A percentile compares a stretch with the other conserved stretches of the same genome.
phyloP scores from a whole-genome alignment of 768 basidiomycete genomes.

The Rhizopogon salebrosus region DNA sequence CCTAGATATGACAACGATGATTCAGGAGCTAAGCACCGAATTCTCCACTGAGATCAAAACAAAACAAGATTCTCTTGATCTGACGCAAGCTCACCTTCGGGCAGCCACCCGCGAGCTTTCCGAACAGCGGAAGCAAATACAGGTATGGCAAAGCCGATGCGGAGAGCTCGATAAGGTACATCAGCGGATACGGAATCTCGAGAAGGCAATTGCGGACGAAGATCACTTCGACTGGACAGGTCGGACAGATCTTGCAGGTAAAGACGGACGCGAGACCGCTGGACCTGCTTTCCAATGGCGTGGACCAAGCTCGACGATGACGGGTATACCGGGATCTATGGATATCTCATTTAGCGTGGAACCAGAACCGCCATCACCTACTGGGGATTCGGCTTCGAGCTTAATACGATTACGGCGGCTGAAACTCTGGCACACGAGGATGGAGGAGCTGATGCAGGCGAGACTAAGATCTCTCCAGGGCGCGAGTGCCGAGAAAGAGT shows the following conservation, averaged over 20 bases:
- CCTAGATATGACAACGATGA: conserved; percentile 80
- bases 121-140: conserved; percentile 83
- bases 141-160: conserved; percentile 66
- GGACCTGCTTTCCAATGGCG: conserved; percentile 66
- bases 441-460: conserved; percentile 68
- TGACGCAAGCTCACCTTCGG: conserved; percentile 81
- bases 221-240: conserved; percentile 89
- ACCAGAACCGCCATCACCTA: conserved; percentile 67
- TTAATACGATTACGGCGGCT: conserved; percentile 72
- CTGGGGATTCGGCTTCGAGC: conserved; percentile 48
- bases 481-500: conserved; percentile 82
- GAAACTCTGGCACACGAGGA: conserved; percentile 77
- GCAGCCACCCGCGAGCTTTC: conserved; percentile 88
- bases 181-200: conserved; percentile 80
- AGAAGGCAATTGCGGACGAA: conserved; percentile 73
- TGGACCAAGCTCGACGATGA: conserved; percentile 61
- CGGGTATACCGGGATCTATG: conserved; percentile 57
- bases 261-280: conserved; percentile 28
- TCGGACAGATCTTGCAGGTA: conserved; percentile 44
- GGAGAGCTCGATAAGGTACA: conserved; percentile 76
- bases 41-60: conserved; percentile 80
- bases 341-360: conserved; percentile 62
- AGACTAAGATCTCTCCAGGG: conserved; percentile 69
- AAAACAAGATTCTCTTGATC: conserved; percentile 85
- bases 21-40: conserved; percentile 71